Evolutionary conservation across 345 rosid species (phyloP), one percentile per base, ranked within the genome.

Genomic region (Camelina laxa): DNA sequence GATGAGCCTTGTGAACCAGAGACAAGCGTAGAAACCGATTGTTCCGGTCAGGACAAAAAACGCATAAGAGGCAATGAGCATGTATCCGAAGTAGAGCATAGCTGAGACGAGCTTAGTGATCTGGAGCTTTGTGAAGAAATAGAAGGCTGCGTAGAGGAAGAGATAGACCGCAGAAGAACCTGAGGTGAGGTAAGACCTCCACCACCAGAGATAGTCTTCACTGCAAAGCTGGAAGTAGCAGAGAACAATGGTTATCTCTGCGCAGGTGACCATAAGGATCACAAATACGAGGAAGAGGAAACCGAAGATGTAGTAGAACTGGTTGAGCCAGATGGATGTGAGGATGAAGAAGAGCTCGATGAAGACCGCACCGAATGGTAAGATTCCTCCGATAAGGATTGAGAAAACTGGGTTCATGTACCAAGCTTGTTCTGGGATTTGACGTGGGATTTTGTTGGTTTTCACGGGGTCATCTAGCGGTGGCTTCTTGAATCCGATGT

Each of bases 261-360:
- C 92, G 20, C 92, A 90, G 0, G 96, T 90, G 60, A 88, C 79
- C 3, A 90, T 60, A 60, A 90, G 96, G 79, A 90, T 90, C 8
- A 82, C 50, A 66, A 90, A 85, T 9, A 90, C 96, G 12, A 90
- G 79, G 86, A 90, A 88, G 24, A 90, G 88, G 88, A 90, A 85
- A 2, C 96, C 96, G 13, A 90, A 90, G 82, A 90, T 90, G 87
- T 90, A 90, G 85, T 90, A 90, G 80, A 86, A 90, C 75, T 90
- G 93, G 75, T 90, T 90, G 70, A 90, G 96, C 96, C 96, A 90
- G 80, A 90, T 90, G 11, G 96, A 90, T 73, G 96, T 90, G 36
- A 90, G 88, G 78, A 90, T 88, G 87, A 90, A 90, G 87, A 90
- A 90, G 19, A 90, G 90, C 77, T 90, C 96, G 21, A 88, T 90